Base-by-base conservation (phyloP, 805 yeast species). In the Saturnispora dispora region DNA sequence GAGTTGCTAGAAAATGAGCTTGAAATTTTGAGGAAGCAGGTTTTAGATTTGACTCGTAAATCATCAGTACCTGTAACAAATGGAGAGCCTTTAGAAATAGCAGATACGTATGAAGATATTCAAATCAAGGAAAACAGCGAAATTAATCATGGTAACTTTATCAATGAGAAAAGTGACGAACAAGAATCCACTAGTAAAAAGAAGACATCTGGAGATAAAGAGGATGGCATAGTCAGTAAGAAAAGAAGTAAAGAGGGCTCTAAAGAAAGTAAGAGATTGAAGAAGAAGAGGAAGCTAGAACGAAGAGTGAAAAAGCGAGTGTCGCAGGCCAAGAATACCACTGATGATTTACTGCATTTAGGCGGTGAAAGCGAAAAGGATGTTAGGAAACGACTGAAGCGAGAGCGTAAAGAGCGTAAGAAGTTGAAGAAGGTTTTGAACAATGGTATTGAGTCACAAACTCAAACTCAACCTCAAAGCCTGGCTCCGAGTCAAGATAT, bases 301-400 rank as follows among this genome's bases (percentile, higher is more conserved):
- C 9, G 22, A 17, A 37, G 23, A 18, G 11, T 37, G 18, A 37
- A 50, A 44, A 49, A 45, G 40, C 42, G 18, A 10, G 13, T 33
- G 15, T 13, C 18, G 28, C 25, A 32, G 18, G 35, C 27, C 13
- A 50, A 45, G 17, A 36, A 45, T 23, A 47, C 25, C 5, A 43
- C 45, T 8, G 37, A 47, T 22, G 41, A 42, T 30, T 30, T 42
- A 17, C 40, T 42, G 32, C 64, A 60, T 9, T 63, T 58, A n/a
- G 63, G 60, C 5, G 62, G 54, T 30, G 57, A 54, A 15, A 56
- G 54, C 9, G 61, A 60, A 20, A 62, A 55, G 18, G 53, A 36
- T 7, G 28, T 40, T 3, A 48, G 15, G 55, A 54, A 10, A 63
- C 61, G 22, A 60, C 52, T 25, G 63, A 60, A 2, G 64, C 60